Conservation (phyloP, 78 protist genomes). For the Cavenderia fasciculata region DNA sequence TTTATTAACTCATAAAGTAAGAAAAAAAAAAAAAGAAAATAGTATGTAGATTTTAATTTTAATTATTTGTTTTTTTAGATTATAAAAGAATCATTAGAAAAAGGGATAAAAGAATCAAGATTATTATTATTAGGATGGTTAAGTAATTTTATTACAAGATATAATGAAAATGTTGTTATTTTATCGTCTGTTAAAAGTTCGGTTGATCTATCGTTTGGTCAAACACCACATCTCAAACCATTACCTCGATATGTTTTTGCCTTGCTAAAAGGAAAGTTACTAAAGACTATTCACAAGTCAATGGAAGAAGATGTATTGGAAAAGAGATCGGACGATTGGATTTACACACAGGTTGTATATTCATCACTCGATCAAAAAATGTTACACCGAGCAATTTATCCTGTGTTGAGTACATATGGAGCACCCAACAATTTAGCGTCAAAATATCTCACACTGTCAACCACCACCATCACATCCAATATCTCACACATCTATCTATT, state of each 20-base stretch:
- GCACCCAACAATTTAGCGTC: slow-evolving; percentile 42
- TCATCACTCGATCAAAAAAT: slow-evolving; percentile 20
- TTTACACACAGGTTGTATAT: slow-evolving; percentile 6
- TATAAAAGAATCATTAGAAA: slow-evolving; percentile 30
- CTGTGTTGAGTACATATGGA: slow-evolving; percentile 21
- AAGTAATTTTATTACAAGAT: slow-evolving; percentile 5
- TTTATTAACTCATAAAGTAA: slow-evolving; percentile 19
- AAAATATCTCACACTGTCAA: slow-evolving; percentile 43
- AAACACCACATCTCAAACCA: slow-evolving; percentile 16
- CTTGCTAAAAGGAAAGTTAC: neutral
- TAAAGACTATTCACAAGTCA: neutral
- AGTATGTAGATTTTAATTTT: too few relatives aligned
- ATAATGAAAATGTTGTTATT: slow-evolving; percentile 61
- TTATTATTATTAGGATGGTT: slow-evolving; percentile 7
- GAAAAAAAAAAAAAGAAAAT: too few relatives aligned
- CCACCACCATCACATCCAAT: neutral
- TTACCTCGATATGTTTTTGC: slow-evolving; percentile 60
- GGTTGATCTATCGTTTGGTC: slow-evolving; percentile 21
- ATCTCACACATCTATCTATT: slow-evolving; percentile 38
- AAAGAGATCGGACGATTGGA: slow-evolving; percentile 47
- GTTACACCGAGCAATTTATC: slow-evolving; percentile 57
- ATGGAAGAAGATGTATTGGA: neutral
- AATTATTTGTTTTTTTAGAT: too few relatives aligned
- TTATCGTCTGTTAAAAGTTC: neutral
- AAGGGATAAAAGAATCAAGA: slow-evolving; percentile 23